Evolutionary conservation across 75 land plant genomes (phyloP).

Genomic region (Azolla pinnata): DNA sequence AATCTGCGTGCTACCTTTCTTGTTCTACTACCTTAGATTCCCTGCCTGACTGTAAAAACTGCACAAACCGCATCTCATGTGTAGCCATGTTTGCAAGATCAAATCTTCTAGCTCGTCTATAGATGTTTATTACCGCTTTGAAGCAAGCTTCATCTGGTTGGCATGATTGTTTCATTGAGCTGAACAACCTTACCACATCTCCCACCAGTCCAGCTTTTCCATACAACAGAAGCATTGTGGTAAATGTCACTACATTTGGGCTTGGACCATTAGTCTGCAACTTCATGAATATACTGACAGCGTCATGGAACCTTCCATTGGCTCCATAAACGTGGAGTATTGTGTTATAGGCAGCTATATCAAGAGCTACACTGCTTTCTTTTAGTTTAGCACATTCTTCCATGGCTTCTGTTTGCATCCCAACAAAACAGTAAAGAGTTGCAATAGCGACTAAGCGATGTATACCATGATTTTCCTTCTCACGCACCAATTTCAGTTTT

Average conservation of each 20-base stretch:
- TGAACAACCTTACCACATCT: constrained; percentile 56
- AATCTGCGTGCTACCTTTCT: no score
- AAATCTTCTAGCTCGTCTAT: constrained; percentile 41
- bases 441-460: constrained; percentile 36
- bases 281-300: constrained; percentile 49
- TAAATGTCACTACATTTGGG: constrained; percentile 59
- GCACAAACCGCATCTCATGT: constrained; percentile 55
- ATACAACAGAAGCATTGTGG: constrained; percentile 60
- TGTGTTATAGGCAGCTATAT: constrained; percentile 50
- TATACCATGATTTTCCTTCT: constrained; percentile 28
- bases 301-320: constrained; percentile 49
- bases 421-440: constrained; percentile 45
- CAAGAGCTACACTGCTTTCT: constrained; percentile 31
- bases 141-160: constrained; percentile 51
- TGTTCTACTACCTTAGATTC: no score
- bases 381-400: constrained; percentile 38
- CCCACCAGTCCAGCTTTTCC: constrained; percentile 67
- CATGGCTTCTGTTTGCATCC: constrained; percentile 47
- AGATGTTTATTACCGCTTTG: constrained; percentile 48
- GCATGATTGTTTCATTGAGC: constrained; percentile 48
- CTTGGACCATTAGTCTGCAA: constrained; percentile 51
- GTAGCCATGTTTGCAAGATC: constrained; percentile 62
- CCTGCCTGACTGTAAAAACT: no score
- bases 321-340: constrained; percentile 53
- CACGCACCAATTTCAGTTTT: constrained; percentile 38